These are phyloP conservation scores for Dictyostelium intermedium DNA, from an alignment of 78 protist species.

Conservation along the genomic window DNA sequence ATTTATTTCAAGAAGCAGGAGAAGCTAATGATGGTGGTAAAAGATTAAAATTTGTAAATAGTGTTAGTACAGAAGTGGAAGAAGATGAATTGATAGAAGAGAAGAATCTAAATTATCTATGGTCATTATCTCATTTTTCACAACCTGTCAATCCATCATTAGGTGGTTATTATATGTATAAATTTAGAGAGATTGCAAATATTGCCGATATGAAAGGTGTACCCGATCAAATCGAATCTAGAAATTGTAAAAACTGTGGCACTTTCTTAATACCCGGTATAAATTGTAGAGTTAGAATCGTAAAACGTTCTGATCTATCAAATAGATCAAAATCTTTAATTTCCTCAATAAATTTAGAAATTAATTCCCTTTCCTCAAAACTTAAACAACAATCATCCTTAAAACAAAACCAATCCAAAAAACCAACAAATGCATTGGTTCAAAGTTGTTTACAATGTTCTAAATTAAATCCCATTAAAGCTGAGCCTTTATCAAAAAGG, in stretches of 20 bases:
- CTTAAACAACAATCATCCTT: background rate
- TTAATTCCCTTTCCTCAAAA: background rate
- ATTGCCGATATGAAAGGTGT: background rate
- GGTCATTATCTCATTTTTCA: background rate
- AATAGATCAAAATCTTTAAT: background rate
- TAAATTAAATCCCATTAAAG: background rate
- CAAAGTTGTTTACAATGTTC: background rate
- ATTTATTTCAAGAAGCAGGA: background rate
- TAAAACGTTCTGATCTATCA: background rate
- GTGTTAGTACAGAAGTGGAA: background rate
- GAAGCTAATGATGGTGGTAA: background rate
- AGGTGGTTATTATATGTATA: slow-evolving; percentile 32
- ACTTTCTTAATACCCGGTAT: slow-evolving; percentile 31
- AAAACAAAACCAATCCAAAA: background rate
- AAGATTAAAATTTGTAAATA: background rate
- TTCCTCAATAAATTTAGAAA: background rate
- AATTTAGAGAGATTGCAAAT: slow-evolving; percentile 1
- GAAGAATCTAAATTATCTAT: background rate
- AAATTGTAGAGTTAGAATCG: slow-evolving; percentile 37
- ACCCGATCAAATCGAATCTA: background rate
- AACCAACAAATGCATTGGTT: slow-evolving; percentile 2
- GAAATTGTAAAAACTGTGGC: slow-evolving; percentile 37
- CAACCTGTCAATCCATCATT: background rate
- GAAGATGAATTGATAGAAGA: background rate
- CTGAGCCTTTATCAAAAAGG: background rate